Evolutionary conservation across 768 basidiomycete species (phyloP).

Genomic region (Leccinum variicolor): DNA sequence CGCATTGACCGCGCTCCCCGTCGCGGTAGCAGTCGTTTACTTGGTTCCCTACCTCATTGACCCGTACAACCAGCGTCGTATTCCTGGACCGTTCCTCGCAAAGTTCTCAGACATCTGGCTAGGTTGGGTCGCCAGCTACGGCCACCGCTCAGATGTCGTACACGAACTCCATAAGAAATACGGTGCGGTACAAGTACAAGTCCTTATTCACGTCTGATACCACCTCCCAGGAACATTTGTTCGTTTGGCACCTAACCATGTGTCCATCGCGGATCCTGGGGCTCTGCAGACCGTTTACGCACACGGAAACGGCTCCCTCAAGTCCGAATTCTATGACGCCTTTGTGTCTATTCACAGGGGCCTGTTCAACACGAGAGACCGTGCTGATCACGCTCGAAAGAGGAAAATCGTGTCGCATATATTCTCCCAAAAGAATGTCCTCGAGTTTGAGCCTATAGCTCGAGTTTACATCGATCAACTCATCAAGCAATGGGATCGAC

Average conservation of each 20-base stretch:
- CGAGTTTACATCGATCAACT: slow-evolving; percentile 55
- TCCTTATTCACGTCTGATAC: not conserved
- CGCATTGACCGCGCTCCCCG: slow-evolving; percentile 12
- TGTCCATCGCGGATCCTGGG: slow-evolving; percentile 74
- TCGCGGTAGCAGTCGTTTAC: slow-evolving; percentile 26
- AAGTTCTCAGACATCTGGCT: slow-evolving; percentile 75
- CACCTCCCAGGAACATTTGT: slow-evolving; percentile 54
- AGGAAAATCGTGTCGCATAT: slow-evolving; percentile 88
- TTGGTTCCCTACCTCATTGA: slow-evolving; percentile 54
- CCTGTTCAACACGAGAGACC: slow-evolving; percentile 76
- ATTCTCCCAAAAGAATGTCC: slow-evolving; percentile 79
- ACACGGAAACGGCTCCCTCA: slow-evolving; percentile 80
- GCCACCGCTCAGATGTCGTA: slow-evolving; percentile 72
- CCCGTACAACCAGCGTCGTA: slow-evolving; percentile 52
- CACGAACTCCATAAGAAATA: slow-evolving; percentile 72
- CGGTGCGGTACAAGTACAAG: slow-evolving; percentile 41
- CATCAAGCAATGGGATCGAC: slow-evolving; percentile 71
- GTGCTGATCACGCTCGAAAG: slow-evolving; percentile 79
- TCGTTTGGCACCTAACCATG: slow-evolving; percentile 72
- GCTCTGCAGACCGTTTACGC: slow-evolving; percentile 76
- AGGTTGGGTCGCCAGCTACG: slow-evolving; percentile 57
- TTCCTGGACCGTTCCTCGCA: slow-evolving; percentile 71
- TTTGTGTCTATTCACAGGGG: slow-evolving; percentile 75
- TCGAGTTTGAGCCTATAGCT: slow-evolving; percentile 84
- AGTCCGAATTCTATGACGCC: slow-evolving; percentile 74